Base-by-base conservation (phyloP, 129 eudicot species). In the Chrysanthemum seticuspe region DNA sequence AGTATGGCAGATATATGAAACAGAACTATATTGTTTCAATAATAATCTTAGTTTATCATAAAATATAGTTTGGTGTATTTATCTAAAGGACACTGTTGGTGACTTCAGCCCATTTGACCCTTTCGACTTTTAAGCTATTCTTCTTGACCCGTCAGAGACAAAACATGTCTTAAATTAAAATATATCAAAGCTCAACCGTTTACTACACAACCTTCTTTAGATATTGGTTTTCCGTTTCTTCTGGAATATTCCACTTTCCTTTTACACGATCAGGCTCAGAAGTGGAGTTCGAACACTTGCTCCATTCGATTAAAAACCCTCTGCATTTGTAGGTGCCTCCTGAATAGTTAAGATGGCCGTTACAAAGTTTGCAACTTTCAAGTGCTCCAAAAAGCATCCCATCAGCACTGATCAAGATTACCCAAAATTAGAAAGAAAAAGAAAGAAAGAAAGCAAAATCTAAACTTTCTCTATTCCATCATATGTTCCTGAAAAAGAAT, bases 351-450 rank as follows among this genome's bases (percentile, higher is more conserved):
- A 90, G 93, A 80, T 72, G 76, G 61, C 96, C 96, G 23, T 85
- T 71, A 78, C 98, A 94, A 63, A 83, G 80, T 13, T 87, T 79
- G 68, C 98, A 94, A 36, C 13, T 81, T 13, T 73, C 66, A 51
- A 88, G 97, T 48, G 90, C 84, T 61, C 98, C 98, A 75, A 94
- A 94, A 62, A 86, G 87, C 98, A 94, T 94, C 62, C 92, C 96
- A 61, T 94, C 98, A 62, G 91, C 98, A 83, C 97, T 94, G 82
- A 64, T 75, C 8, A 31, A 31, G 36, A 31, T 31, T 31, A 31
- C 6, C 36, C 5, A 31, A 31, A 62, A 70, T 31, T 31, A 31
- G 47, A 65, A 3, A 68, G 13, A 62, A 57, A 66, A 62, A 65
- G 25, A 40, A 63, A 51, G 18, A 66, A 62, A 65, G 25, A 63